These are phyloP conservation scores for Dactylellina cionopaga DNA, from an alignment of 2,329 filamentous ascomycete genomes.

Conservation along the genomic window DNA sequence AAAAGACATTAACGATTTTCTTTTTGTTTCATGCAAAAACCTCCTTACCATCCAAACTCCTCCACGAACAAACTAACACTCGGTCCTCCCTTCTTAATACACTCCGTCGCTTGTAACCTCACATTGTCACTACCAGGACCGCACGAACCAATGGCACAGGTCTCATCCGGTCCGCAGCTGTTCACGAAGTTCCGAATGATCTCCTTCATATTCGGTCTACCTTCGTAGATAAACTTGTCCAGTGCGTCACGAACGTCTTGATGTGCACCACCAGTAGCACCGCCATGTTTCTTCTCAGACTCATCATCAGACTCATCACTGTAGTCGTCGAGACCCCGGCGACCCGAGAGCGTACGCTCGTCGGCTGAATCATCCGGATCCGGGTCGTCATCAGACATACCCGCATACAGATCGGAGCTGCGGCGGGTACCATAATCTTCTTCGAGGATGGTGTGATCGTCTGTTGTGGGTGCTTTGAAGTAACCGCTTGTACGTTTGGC, in stretches of 20 bases:
- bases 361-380: slow-evolving; percentile 46
- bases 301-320: slow-evolving; percentile 35
- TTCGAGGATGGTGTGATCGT: slow-evolving; percentile 49
- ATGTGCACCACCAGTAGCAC: slow-evolving; percentile 26
- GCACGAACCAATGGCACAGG: slow-evolving; percentile 41
- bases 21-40: slow-evolving; percentile 10
- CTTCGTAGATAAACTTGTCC: slow-evolving; percentile 49
- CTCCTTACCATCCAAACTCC: slow-evolving; percentile 51
- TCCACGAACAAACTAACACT: slow-evolving; percentile 51
- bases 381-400: slow-evolving; percentile 46
- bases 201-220: slow-evolving; percentile 47
- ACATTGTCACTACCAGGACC: slow-evolving; percentile 49
- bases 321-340: slow-evolving; percentile 25
- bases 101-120: slow-evolving; percentile 22
- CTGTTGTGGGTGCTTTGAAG: slow-evolving; percentile 46
- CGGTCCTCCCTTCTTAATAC: slow-evolving; percentile 48
- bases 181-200: slow-evolving; percentile 43
- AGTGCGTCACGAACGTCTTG: slow-evolving; percentile 43
- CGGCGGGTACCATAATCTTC: slow-evolving; percentile 35
- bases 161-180: slow-evolving; percentile 47
- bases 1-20: slow-evolving; percentile 2
- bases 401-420: slow-evolving; percentile 39
- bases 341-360: slow-evolving; percentile 27
- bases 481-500: slow-evolving; percentile 44
- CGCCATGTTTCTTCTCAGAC: slow-evolving; percentile 10